Conservation (phyloP, 2,329 filamentous ascomycete species). For the Fusarium tuaranense region DNA sequence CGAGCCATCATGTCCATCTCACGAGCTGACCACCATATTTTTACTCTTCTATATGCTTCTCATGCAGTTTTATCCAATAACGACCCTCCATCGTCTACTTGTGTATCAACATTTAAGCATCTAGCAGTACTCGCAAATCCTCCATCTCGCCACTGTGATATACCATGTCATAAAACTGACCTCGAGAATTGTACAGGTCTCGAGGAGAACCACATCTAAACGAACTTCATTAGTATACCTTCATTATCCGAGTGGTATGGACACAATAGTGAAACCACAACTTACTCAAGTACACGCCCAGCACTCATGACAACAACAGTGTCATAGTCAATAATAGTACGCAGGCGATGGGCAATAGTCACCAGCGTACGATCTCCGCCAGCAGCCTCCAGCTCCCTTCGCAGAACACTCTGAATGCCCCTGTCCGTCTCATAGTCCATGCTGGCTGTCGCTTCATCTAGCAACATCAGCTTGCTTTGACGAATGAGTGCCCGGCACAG, state of each 20-base stretch:
- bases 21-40: neutral
- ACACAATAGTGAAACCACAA: neutral
- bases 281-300: slow-evolving; percentile 65
- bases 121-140: slow-evolving; percentile 55
- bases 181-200: slow-evolving; percentile 58
- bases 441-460: slow-evolving; percentile 70
- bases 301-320: slow-evolving; percentile 67
- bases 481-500: slow-evolving; percentile 67
- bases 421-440: slow-evolving; percentile 70
- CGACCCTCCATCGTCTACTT: neutral
- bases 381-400: slow-evolving; percentile 59
- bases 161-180: slow-evolving; percentile 67
- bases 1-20: neutral
- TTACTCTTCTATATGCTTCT: slow-evolving; percentile 4
- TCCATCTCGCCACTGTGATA: slow-evolving; percentile 65
- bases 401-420: slow-evolving; percentile 65
- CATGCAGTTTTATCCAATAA: neutral
- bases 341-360: slow-evolving; percentile 68
- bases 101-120: slow-evolving; percentile 5
- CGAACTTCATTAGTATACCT: slow-evolving; percentile 4
- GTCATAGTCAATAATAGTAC: slow-evolving; percentile 71
- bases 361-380: slow-evolving; percentile 64
- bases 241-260: too few relatives aligned
- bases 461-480: slow-evolving; percentile 65
- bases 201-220: slow-evolving; percentile 58